Evolutionary conservation across 2,329 filamentous ascomycete genomes (phyloP).

Genomic region (Diaporthe capsici): DNA sequence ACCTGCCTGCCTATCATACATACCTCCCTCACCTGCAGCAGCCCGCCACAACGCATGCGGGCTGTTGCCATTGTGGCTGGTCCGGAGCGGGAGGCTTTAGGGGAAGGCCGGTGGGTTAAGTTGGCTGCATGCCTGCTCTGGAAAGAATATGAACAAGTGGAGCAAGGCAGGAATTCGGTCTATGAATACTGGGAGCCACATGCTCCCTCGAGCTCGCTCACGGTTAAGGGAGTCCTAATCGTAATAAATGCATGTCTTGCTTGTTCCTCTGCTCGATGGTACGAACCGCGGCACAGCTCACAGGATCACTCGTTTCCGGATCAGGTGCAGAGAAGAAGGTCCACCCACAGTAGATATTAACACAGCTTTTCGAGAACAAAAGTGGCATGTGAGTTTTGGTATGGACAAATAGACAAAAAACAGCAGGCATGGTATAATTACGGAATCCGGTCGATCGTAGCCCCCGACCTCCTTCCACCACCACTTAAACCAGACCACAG

Average conservation of each 20-base stretch:
- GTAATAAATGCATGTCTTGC: background rate
- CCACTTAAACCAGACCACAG: background rate
- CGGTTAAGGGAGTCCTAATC: fast-evolving
- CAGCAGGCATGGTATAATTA: slow-evolving; percentile 13
- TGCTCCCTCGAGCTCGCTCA: too few species aligned
- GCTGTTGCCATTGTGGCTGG: background rate
- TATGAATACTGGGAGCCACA: too few species aligned
- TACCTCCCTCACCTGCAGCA: background rate
- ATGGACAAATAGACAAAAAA: slow-evolving; percentile 8
- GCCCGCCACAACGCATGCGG: background rate
- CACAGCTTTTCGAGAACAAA: background rate
- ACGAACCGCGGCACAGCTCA: background rate
- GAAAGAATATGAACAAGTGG: too few species aligned
- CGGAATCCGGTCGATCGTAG: background rate
- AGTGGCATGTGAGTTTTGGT: background rate
- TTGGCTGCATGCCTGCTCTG: too few species aligned
- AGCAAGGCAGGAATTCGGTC: background rate
- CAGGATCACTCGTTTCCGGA: background rate
- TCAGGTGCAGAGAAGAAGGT: too few species aligned
- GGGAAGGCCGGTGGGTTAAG: background rate
- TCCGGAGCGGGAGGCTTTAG: too few species aligned
- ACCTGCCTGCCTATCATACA: too few species aligned
- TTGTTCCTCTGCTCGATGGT: background rate
- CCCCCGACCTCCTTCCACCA: background rate
- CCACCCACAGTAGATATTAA: background rate